phyloP scores from a whole-genome alignment of 306 rosid genomes.

The Datisca glomerata region DNA sequence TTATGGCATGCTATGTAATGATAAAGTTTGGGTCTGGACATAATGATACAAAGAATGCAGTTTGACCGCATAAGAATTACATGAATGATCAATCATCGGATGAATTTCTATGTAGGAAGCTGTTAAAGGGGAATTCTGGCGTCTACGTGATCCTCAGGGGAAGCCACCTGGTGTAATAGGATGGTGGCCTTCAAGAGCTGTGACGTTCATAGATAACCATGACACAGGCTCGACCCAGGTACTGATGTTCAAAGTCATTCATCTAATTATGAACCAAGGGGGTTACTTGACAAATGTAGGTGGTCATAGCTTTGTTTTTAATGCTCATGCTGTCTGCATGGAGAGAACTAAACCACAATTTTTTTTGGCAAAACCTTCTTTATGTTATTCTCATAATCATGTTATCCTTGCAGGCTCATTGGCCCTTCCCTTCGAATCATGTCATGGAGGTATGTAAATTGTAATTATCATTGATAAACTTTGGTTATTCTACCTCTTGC shows the following conservation, averaged over 20 bases:
- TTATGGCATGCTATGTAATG: too few species aligned
- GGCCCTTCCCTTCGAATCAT: slow-evolving; percentile 78
- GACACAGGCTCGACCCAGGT: slow-evolving; percentile 97
- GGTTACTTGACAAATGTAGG: not conserved
- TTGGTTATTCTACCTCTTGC: too few species aligned
- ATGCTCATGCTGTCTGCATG: not conserved
- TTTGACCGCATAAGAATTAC: not conserved
- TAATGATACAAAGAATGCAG: too few species aligned
- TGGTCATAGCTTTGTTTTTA: slow-evolving; percentile 6
- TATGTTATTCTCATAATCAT: too few species aligned
- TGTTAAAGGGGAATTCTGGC: slow-evolving; percentile 75
- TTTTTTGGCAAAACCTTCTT: too few species aligned
- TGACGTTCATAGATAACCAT: slow-evolving; percentile 77
- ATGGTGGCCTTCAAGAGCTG: slow-evolving; percentile 92
- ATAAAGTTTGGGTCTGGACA: too few species aligned
- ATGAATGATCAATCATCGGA: not conserved
- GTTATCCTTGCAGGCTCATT: slow-evolving; percentile 76
- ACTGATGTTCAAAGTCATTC: slow-evolving; percentile 3
- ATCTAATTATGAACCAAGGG: not conserved
- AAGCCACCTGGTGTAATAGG: slow-evolving; percentile 88
- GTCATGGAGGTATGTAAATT: slow-evolving; percentile 60
- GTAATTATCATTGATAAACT: too few species aligned
- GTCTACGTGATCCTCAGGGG: slow-evolving; percentile 61
- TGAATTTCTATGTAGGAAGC: slow-evolving; percentile 55
- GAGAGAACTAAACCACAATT: too few species aligned